phyloP scores from a whole-genome alignment of 441 rosid genomes.

The Raphanus hybrid region DNA sequence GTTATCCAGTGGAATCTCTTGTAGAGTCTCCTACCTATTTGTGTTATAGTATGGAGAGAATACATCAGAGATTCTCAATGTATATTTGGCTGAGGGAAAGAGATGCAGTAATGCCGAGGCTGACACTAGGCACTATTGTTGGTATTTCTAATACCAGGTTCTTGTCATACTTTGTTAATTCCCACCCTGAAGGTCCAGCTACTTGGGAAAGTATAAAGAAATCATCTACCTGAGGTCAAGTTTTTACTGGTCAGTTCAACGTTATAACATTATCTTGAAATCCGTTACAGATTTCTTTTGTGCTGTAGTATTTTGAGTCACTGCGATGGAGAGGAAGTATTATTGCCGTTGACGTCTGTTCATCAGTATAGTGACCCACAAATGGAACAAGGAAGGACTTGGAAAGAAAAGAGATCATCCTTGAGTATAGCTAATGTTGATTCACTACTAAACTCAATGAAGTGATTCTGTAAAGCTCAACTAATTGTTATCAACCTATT shows the following conservation, averaged over 20 bases:
- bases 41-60: slow-evolving; percentile 66
- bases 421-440: slow-evolving; percentile 4
- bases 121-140: slow-evolving; percentile 63
- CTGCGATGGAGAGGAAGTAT: too few relatives aligned
- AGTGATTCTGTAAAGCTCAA: slow-evolving; percentile 9
- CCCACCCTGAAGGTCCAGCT: slow-evolving; percentile 70
- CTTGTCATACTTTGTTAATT: slow-evolving; percentile 55
- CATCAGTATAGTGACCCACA: not conserved
- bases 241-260: not conserved
- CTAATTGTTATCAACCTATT: not conserved
- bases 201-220: slow-evolving; percentile 64
- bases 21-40: slow-evolving; percentile 62
- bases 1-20: slow-evolving; percentile 53
- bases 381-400: slow-evolving; percentile 15
- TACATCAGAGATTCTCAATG: slow-evolving; percentile 62
- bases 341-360: not conserved
- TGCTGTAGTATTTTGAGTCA: too few relatives aligned
- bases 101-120: slow-evolving; percentile 52
- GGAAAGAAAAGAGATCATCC: slow-evolving; percentile 19
- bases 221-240: slow-evolving; percentile 39
- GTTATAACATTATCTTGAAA: not conserved
- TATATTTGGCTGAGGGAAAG: slow-evolving; percentile 62
- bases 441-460: not conserved
- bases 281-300: too few relatives aligned
- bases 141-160: slow-evolving; percentile 68